phyloP scores from a whole-genome alignment of 345 rosid genomes.

The Salix koriyanagi region DNA sequence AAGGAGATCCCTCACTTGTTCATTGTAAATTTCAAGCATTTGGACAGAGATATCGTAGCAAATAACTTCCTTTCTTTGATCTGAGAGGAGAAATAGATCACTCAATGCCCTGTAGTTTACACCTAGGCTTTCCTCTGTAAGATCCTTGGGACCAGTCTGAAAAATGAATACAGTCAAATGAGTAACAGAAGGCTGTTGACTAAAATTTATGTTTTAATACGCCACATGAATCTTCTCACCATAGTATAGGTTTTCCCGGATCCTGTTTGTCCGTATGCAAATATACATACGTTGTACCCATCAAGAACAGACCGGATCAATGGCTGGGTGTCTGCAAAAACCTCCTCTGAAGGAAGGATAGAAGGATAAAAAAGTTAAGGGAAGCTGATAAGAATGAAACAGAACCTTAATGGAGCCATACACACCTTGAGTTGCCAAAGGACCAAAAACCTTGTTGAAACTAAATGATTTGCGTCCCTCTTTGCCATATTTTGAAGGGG shows the following conservation, averaged over 20 bases:
- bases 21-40: slow-evolving; percentile 35
- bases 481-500: slow-evolving; percentile 31
- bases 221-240: slow-evolving; percentile 18
- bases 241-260: slow-evolving; percentile 33
- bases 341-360: slow-evolving; percentile 23
- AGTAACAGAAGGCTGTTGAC: not conserved
- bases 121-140: slow-evolving; percentile 28
- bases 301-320: slow-evolving; percentile 36
- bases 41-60: slow-evolving; percentile 30
- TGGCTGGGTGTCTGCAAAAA: slow-evolving; percentile 31
- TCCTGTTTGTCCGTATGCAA: slow-evolving; percentile 38
- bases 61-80: slow-evolving; percentile 28
- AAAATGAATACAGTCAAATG: slow-evolving; percentile 9
- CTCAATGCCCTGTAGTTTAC: slow-evolving; percentile 37
- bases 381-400: not conserved
- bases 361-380: not conserved
- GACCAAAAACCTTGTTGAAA: slow-evolving; percentile 31
- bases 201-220: not conserved
- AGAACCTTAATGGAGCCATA: not conserved
- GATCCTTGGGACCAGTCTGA: slow-evolving; percentile 30
- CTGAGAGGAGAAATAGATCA: slow-evolving; percentile 31
- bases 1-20: slow-evolving; percentile 34
- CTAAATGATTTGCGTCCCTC: slow-evolving; percentile 29
- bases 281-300: slow-evolving; percentile 32
- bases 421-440: slow-evolving; percentile 28